Percentiles rank a stretch among this genome's conserved stretches.
Conservation (phyloP, 306 rosid genomes). For the Herpetospermum pedunculosum region DNA sequence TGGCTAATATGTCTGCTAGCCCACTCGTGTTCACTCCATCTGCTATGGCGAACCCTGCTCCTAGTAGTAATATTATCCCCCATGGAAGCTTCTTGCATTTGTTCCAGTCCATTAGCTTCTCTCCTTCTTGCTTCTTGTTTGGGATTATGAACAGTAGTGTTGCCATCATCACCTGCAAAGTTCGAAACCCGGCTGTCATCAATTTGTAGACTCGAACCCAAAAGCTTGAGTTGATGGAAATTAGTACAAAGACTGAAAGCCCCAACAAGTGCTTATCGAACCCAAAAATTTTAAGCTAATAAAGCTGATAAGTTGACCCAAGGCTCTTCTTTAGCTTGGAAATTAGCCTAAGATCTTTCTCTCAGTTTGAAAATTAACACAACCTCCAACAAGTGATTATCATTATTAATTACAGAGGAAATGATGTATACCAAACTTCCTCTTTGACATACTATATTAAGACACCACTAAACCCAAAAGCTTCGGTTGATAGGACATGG, state of each 20-base stretch:
- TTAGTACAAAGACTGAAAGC: no score
- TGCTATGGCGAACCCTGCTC: constrained; percentile 87
- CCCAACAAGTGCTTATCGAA: no score
- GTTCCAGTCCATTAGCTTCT: constrained; percentile 86
- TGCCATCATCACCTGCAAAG: constrained; percentile 60
- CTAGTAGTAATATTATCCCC: constrained; percentile 64
- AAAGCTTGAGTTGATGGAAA: no score
- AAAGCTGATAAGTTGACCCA: neutral
- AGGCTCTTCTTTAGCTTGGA: neutral
- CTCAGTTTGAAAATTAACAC: neutral
- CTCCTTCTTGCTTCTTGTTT: constrained; percentile 57
- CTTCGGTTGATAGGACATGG: neutral
- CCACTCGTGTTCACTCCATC: constrained; percentile 77
- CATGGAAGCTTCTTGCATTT: constrained; percentile 86
- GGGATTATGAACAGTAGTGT: constrained; percentile 76
- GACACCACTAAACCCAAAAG: neutral
- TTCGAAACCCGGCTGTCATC: neutral
- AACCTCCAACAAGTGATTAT: no score
- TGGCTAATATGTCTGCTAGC: constrained; percentile 48
- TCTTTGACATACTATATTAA: neutral
- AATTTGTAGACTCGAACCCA: neutral
- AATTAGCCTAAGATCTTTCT: neutral
- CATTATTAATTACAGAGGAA: no score
- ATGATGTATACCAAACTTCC: neutral
- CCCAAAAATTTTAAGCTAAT: no score